Conservation (phyloP, 2,329 filamentous ascomycete species). For the Metarhizium guizhouense region DNA sequence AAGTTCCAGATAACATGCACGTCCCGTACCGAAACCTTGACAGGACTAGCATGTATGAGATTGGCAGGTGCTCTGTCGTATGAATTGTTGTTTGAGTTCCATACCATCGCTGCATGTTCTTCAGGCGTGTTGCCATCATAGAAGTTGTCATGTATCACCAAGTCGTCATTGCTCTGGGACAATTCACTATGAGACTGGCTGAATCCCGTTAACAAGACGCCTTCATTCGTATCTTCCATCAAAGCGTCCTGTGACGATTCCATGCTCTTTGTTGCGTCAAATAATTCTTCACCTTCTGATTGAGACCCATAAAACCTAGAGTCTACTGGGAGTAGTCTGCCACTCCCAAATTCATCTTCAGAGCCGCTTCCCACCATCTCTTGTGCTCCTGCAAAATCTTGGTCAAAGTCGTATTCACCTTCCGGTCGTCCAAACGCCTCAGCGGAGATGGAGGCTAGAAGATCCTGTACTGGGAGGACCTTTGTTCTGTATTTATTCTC, state of each 20-base stretch:
- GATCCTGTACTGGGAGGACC: constrained; percentile 75
- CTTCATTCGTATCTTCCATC: constrained; percentile 28
- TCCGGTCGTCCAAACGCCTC: constrained; percentile 65
- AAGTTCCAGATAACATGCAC: constrained; percentile 96
- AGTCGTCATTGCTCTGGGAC: constrained; percentile 48
- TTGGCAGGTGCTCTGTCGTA: constrained; percentile 58
- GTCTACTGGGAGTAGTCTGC: constrained; percentile 27
- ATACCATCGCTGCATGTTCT: constrained; percentile 61
- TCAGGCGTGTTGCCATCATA: constrained; percentile 56
- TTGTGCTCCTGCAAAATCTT: constrained; percentile 49
- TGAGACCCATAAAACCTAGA: constrained; percentile 40
- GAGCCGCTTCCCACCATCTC: constrained; percentile 34
- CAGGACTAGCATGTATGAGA: constrained; percentile 56
- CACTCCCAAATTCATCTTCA: constrained; percentile 20
- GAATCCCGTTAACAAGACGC: constrained; percentile 25
- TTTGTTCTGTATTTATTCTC: constrained; percentile 81
- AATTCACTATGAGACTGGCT: constrained; percentile 16
- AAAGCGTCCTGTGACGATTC: constrained; percentile 18
- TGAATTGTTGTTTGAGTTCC: constrained; percentile 69
- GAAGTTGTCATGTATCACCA: constrained; percentile 70
- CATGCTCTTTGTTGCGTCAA: constrained; percentile 34
- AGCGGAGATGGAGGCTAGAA: constrained; percentile 83
- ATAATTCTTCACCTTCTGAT: constrained; percentile 34
- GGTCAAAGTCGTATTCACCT: constrained; percentile 53
- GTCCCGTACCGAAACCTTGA: constrained; percentile 72